A percentile compares a stretch with the other conserved stretches of the same genome.
Evolutionary conservation across 495 filamentous ascomycete genomes (phyloP).

Genomic region (Penicillium verhagenii): DNA sequence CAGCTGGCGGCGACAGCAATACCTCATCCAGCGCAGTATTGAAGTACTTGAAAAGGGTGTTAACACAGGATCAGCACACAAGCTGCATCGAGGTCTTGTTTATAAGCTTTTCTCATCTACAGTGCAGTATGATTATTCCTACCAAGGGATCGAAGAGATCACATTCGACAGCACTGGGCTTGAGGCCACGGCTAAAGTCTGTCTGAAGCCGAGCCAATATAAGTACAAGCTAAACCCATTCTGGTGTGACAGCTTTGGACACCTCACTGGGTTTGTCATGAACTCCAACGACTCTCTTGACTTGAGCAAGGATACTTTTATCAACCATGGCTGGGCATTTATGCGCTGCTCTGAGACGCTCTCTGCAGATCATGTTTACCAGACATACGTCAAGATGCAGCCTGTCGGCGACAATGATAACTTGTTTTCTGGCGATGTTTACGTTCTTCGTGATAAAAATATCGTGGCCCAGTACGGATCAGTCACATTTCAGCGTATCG

Average conservation of each 20-base stretch:
- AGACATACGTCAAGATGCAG: slow-evolving; percentile 40
- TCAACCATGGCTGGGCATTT: slow-evolving; percentile 36
- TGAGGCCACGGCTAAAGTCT: no score
- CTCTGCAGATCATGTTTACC: slow-evolving; percentile 28
- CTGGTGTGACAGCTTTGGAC: slow-evolving; percentile 42
- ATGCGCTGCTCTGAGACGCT: slow-evolving; percentile 31
- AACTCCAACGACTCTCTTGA: slow-evolving; percentile 28
- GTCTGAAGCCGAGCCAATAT: slow-evolving; percentile 25
- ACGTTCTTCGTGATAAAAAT: slow-evolving; percentile 31
- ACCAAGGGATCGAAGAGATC: no score
- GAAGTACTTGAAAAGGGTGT: no score
- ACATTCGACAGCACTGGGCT: no score
- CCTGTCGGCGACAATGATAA: slow-evolving; percentile 10
- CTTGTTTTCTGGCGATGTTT: slow-evolving; percentile 41
- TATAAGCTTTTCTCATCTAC: no score
- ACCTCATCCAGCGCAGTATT: no score
- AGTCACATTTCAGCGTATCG: slow-evolving; percentile 35
- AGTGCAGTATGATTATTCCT: no score
- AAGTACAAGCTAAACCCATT: slow-evolving; percentile 36
- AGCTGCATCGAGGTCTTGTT: no score
- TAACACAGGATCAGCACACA: no score
- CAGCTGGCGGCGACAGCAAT: no score
- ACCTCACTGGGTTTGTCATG: slow-evolving; percentile 41
- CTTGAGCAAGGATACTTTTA: slow-evolving; percentile 30
- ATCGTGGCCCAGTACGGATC: slow-evolving; percentile 34